phyloP scores from a whole-genome alignment of 345 rosid species.

The Viola odorata region DNA sequence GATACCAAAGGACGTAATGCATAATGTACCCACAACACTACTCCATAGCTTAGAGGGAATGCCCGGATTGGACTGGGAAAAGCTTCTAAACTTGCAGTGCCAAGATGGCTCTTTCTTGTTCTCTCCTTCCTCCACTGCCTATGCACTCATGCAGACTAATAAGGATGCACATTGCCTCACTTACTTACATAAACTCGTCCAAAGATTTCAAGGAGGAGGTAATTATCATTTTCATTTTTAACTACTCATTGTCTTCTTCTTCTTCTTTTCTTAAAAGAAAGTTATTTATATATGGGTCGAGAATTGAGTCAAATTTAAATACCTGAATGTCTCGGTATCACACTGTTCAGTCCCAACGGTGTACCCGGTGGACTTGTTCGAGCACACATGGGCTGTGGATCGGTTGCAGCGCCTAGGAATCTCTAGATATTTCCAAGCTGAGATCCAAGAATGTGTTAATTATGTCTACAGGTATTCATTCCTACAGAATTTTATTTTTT shows the following conservation, averaged over 20 bases:
- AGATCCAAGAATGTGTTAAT: constrained; percentile 50
- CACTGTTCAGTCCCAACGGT: constrained; percentile 69
- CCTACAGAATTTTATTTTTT: background rate
- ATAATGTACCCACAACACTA: constrained; percentile 73
- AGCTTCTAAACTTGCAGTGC: constrained; percentile 66
- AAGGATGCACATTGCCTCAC: constrained; percentile 51
- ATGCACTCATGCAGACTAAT: constrained; percentile 66
- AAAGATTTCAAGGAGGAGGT: constrained; percentile 85
- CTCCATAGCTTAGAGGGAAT: constrained; percentile 89
- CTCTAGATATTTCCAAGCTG: constrained; percentile 62
- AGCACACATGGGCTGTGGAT: constrained; percentile 74
- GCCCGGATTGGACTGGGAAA: constrained; percentile 68
- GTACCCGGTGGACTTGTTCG: constrained; percentile 82
- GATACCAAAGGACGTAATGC: constrained; percentile 80
- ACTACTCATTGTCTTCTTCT: background rate
- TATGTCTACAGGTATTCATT: constrained; percentile 46
- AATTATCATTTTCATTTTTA: background rate
- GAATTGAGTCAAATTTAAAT: too few relatives aligned
- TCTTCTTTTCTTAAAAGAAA: too few relatives aligned
- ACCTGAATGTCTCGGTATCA: too few relatives aligned
- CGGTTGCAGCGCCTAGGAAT: constrained; percentile 81
- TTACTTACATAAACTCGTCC: constrained; percentile 49
- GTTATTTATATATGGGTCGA: too few relatives aligned
- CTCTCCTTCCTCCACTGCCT: constrained; percentile 90
- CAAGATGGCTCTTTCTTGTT: constrained; percentile 74